Percentiles rank a stretch among this genome's conserved stretches.
Evolutionary conservation across 495 filamentous ascomycete genomes (phyloP).

Genomic region (Lasiosphaeria hispida): DNA sequence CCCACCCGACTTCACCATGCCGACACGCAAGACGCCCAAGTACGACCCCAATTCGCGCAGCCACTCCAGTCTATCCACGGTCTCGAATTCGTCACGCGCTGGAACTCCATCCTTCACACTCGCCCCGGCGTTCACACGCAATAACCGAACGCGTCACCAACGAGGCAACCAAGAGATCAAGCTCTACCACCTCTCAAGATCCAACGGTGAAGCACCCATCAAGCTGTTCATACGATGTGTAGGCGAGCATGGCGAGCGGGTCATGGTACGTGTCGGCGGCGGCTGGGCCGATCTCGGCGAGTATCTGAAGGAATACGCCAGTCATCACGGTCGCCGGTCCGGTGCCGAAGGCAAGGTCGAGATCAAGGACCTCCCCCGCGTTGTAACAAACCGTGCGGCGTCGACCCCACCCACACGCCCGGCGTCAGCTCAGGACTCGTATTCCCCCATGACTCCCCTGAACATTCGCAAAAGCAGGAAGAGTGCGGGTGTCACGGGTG

Average conservation of each 20-base stretch:
- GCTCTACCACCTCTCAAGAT: conserved; percentile 87
- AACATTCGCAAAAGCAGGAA: conserved; percentile 50
- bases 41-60: conserved; percentile 39
- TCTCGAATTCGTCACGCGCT: conserved; percentile 46
- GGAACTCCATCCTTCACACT: conserved; percentile 69
- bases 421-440: conserved; percentile 35
- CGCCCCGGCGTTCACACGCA: conserved; percentile 55
- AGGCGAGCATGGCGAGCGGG: conserved; percentile 83
- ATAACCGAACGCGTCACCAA: conserved; percentile 40
- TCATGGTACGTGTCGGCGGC: conserved; percentile 96
- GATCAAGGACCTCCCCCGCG: conserved; percentile 53
- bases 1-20: conserved; percentile 47
- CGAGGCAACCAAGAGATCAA: conserved; percentile 67
- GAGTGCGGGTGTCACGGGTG: conserved; percentile 18
- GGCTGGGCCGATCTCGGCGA: conserved; percentile 95
- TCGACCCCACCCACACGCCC: conserved; percentile 46
- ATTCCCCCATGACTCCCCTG: conserved; percentile 37
- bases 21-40: conserved; percentile 33
- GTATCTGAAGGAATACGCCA: conserved; percentile 89
- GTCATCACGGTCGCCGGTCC: conserved; percentile 73
- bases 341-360: conserved; percentile 50
- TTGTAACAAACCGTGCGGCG: conserved; percentile 19
- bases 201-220: conserved; percentile 76
- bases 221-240: conserved; percentile 92
- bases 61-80: conserved; percentile 41